Evolutionary conservation across 331 rosid genomes (phyloP).

Genomic region (Dryas integrifolia): DNA sequence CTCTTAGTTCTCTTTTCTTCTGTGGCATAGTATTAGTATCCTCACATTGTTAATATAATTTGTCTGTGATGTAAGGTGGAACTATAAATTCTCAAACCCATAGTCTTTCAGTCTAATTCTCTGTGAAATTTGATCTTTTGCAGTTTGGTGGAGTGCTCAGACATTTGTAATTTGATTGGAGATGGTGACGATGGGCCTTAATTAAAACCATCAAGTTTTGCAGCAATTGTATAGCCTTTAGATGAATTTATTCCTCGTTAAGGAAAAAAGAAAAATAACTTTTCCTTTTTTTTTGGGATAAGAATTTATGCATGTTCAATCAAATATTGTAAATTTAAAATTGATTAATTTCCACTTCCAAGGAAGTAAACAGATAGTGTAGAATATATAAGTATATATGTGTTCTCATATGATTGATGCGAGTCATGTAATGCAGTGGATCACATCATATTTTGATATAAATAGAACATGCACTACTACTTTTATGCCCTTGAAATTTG

Average conservation of each 20-base stretch:
- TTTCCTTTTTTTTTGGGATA: neutral
- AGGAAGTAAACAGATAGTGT: too few species aligned
- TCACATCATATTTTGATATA: too few species aligned
- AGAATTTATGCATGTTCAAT: neutral
- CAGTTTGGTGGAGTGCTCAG: conserved; percentile 96
- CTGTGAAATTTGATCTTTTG: conserved; percentile 12
- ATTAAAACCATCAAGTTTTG: neutral
- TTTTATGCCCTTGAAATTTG: neutral
- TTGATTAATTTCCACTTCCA: too few species aligned
- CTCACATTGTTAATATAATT: too few species aligned
- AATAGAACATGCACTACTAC: too few species aligned
- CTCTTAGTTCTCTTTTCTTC: too few species aligned
- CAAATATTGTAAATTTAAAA: too few species aligned
- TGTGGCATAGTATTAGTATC: too few species aligned
- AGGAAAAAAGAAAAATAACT: neutral
- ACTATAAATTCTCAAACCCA: neutral
- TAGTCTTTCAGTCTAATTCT: neutral
- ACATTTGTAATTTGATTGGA: conserved; percentile 72
- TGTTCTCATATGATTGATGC: too few species aligned
- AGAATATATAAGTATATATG: too few species aligned
- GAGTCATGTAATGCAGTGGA: too few species aligned
- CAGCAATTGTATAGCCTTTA: neutral
- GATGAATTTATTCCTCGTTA: neutral
- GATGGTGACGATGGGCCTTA: conserved; percentile 58
- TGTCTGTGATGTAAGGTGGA: neutral